A percentile compares a stretch with the other conserved stretches of the same genome.
phyloP scores from a whole-genome alignment of 108 stramenopile genomes.

The Schizochytrium sp. region DNA sequence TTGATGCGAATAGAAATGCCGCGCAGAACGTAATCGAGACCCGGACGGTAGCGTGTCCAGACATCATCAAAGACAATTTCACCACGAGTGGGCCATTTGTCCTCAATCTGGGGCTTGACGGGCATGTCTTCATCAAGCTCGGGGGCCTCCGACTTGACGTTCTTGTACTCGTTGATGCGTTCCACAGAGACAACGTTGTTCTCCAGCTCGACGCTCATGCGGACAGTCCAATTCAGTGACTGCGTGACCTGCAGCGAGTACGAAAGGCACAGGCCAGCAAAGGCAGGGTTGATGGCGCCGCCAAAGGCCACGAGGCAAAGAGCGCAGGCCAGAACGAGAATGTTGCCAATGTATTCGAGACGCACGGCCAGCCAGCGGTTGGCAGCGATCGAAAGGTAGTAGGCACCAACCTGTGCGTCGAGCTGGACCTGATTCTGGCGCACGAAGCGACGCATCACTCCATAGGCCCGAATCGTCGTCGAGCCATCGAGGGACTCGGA shows the following conservation, averaged over 20 bases:
- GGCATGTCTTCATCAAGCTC: not conserved
- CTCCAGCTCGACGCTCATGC: slow-evolving; percentile 81
- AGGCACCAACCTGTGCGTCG: slow-evolving; percentile 64
- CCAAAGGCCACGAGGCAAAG: slow-evolving; percentile 57
- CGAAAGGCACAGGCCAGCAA: slow-evolving; percentile 83
- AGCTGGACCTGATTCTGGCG: slow-evolving; percentile 5
- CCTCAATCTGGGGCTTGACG: not conserved
- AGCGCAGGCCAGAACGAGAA: slow-evolving; percentile 57
- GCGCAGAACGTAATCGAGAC: slow-evolving; percentile 35
- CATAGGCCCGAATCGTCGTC: slow-evolving; percentile 80
- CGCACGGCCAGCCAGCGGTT: slow-evolving; percentile 93
- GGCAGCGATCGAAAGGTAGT: slow-evolving; percentile 66
- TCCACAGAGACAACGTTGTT: slow-evolving; percentile 63
- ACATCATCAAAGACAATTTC: slow-evolving; percentile 30
- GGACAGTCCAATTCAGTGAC: slow-evolving; percentile 79
- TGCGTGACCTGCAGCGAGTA: slow-evolving; percentile 79
- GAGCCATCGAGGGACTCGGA: slow-evolving; percentile 84
- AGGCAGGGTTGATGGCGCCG: not conserved
- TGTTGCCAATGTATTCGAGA: slow-evolving; percentile 70
- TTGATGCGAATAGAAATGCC: slow-evolving; percentile 30
- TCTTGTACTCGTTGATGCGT: slow-evolving; percentile 39
- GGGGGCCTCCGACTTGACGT: slow-evolving; percentile 25
- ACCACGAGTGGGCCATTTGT: slow-evolving; percentile 32
- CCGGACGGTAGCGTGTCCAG: slow-evolving; percentile 4
- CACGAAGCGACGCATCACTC: slow-evolving; percentile 57